phyloP scores from a whole-genome alignment of 1,284 basidiomycete species.

The Apiotrichum laibachii region DNA sequence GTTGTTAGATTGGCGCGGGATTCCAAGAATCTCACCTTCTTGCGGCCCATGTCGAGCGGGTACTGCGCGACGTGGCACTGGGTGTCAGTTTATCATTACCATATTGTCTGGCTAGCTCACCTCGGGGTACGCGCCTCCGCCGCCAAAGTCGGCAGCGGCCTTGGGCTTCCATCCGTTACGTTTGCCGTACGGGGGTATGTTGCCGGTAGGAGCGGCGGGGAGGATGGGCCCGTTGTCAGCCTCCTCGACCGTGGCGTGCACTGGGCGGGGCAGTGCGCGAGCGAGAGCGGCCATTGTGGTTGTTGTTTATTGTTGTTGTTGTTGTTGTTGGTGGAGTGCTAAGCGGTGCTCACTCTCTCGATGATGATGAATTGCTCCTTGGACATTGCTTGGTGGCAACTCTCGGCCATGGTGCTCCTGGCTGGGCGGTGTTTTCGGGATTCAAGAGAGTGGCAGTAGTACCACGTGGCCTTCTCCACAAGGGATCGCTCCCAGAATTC shows the following conservation, averaged over 20 bases:
- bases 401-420: neutral
- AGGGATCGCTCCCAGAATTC: no score
- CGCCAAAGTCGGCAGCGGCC: constrained; percentile 77
- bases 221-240: constrained; percentile 32
- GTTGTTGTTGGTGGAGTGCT: neutral
- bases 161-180: constrained; percentile 83
- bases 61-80: constrained; percentile 93
- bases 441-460: neutral
- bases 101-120: constrained; percentile 28
- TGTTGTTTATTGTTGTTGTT: constrained; percentile 13
- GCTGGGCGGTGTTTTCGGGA: neutral
- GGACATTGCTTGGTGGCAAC: constrained; percentile 5
- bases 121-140: constrained; percentile 94
- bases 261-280: constrained; percentile 44
- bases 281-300: constrained; percentile 50
- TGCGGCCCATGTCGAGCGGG: constrained; percentile 89
- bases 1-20: no score
- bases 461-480: neutral
- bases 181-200: constrained; percentile 65
- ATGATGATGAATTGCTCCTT: neutral
- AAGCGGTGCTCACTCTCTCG: neutral
- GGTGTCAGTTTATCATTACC: no score
- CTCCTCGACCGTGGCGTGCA: constrained; percentile 36
- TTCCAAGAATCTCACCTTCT: constrained; percentile 57
- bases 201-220: constrained; percentile 19